Evolutionary conservation across 495 filamentous ascomycete species (phyloP).

Genomic region (Trichodelitschia bisporula): DNA sequence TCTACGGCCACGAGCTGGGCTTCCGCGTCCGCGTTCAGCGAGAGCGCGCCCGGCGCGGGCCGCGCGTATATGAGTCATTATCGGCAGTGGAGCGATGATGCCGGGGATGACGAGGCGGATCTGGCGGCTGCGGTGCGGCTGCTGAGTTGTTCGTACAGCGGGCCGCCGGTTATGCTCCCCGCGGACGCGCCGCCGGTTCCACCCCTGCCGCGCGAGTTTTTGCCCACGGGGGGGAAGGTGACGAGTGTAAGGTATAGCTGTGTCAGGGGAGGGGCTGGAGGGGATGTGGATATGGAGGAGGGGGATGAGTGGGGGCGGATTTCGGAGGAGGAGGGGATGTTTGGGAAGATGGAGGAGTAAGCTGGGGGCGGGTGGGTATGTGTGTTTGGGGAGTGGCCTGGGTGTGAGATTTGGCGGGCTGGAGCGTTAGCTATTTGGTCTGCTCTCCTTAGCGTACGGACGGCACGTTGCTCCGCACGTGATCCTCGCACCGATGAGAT

Average conservation of each 20-base stretch:
- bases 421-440: no score
- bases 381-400: no score
- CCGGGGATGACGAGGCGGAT: constrained; percentile 27
- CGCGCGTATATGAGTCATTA: constrained; percentile 23
- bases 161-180: constrained; percentile 45
- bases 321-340: constrained; percentile 65
- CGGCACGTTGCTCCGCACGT: no score
- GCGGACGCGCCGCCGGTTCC: constrained; percentile 70
- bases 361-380: no score
- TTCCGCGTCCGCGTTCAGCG: constrained; percentile 47
- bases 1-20: constrained; percentile 52
- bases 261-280: constrained; percentile 10
- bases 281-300: constrained; percentile 37
- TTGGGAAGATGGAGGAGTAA: constrained; percentile 86
- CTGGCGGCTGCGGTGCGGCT: constrained; percentile 80
- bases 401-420: no score
- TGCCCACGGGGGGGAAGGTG: neutral
- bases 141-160: constrained; percentile 72
- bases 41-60: constrained; percentile 13
- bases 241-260: constrained; percentile 1
- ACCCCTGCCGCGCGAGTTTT: constrained; percentile 43
- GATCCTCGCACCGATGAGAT: no score
- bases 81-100: constrained; percentile 23
- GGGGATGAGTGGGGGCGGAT: constrained; percentile 25
- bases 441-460: no score